Base-by-base conservation (phyloP, 2,329 filamentous ascomycete species). In the Cladosporium austrohemisphaericum region DNA sequence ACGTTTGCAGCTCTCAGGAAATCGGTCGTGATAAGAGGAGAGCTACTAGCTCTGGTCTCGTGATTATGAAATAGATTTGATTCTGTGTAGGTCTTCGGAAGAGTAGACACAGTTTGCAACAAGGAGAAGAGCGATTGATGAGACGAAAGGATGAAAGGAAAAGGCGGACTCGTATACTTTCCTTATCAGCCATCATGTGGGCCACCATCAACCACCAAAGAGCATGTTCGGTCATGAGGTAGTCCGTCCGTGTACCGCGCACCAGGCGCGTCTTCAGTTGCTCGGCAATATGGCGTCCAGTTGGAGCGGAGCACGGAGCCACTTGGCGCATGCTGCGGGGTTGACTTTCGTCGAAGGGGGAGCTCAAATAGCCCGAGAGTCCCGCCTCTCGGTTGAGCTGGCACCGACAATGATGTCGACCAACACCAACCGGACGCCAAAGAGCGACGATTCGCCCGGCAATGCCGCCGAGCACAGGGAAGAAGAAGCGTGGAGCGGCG, bases 401-500 rank as follows among this genome's bases (percentile, higher is more conserved):
- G 10, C 31, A 37, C 41, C 49, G 26, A 47, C 49, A 50, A 44
- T 41, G 28, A 55, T 55, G 53, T 49, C 52, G 5, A 49, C 49
- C 33, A 41, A 16, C 36, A 51, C 49, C 31, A 51, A 48, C 46
- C 50, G 35, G 20, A 52, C 55, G 40, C 54, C 60, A 23, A 56
- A 49, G 43, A 52, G 47, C 28, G 58, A 50, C 38, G 49, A 50
- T 33, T 52, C 54, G 37, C 58, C 60, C 16, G 44, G 48, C 50
- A 48, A 55, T 36, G 35, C 48, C 29, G 57, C 49, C 49, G 60
- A 60, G 33, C 55, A 57, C 23, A 49, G 54, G 16, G 61, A 64
- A 22, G 61, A 63, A 14, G 62, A 64, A 26, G 65, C 59, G 33
- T 74, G 71, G 59, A 73, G 67, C 52, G 67, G 58, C 35, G 69